phyloP scores from a whole-genome alignment of 441 rosid species.

The Gossypium gossypioides region DNA sequence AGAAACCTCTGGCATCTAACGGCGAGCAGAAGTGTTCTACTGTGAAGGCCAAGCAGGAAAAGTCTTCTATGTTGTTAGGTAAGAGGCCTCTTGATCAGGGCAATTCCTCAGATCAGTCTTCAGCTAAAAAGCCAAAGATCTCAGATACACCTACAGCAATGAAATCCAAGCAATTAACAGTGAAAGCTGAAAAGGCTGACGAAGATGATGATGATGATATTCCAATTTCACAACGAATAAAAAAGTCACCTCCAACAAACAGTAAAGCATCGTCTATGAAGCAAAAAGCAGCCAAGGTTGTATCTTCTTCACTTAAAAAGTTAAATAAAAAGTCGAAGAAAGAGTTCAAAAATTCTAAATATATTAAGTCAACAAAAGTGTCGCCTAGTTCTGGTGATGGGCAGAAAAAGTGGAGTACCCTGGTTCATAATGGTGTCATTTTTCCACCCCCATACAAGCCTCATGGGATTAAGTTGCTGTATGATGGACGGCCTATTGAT shows the following conservation, averaged over 20 bases:
- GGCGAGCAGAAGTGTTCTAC: constrained; percentile 39
- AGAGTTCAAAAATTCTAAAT: constrained; percentile 54
- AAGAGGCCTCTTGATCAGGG: constrained; percentile 70
- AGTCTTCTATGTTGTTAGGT: constrained; percentile 27
- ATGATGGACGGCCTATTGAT: constrained; percentile 65
- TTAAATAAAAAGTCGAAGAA: constrained; percentile 48
- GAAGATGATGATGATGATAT: constrained; percentile 21
- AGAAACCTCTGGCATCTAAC: neutral
- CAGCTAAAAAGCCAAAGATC: constrained; percentile 57
- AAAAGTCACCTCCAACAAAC: constrained; percentile 32
- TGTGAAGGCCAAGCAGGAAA: constrained; percentile 34
- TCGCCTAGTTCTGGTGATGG: constrained; percentile 87
- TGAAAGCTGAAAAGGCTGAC: constrained; percentile 41
- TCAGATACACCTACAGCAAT: constrained; percentile 30
- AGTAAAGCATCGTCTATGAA: constrained; percentile 40
- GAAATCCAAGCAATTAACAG: constrained; percentile 35
- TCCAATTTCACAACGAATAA: constrained; percentile 31
- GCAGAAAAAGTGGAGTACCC: constrained; percentile 93
- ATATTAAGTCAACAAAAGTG: constrained; percentile 57
- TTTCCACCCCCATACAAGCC: constrained; percentile 83
- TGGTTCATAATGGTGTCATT: constrained; percentile 92
- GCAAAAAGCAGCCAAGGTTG: constrained; percentile 36
- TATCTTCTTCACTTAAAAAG: constrained; percentile 48
- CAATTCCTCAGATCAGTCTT: constrained; percentile 37
- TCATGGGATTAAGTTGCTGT: constrained; percentile 79